A percentile compares a stretch with the other conserved stretches of the same genome.
Conservation (phyloP, 345 rosid species). For the Pistacia integerrima region DNA sequence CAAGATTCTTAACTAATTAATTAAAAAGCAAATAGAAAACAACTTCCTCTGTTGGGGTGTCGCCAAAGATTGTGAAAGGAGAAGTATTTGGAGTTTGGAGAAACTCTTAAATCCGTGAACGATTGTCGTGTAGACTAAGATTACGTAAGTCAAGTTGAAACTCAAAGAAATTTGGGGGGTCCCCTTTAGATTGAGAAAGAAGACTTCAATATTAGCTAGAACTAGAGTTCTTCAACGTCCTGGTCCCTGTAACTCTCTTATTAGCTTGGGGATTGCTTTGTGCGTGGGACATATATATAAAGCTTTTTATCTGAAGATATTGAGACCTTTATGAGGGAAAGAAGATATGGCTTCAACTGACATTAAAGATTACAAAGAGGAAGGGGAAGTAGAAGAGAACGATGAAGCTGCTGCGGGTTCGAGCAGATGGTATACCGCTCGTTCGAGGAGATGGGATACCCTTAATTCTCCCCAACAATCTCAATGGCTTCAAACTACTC, state of each 20-base stretch:
- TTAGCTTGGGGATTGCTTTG: not conserved
- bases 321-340: not conserved
- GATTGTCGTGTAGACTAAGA: not conserved
- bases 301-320: no score
- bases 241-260: not conserved
- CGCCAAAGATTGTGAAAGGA: not conserved
- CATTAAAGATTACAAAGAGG: no score
- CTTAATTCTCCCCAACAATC: conserved; percentile 41
- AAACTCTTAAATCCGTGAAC: not conserved
- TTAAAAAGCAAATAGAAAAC: not conserved
- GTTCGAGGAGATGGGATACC: conserved; percentile 45
- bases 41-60: not conserved
- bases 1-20: no score
- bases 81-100: not conserved
- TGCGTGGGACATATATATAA: no score
- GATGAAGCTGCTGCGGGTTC: no score
- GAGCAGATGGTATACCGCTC: not conserved
- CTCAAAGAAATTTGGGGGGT: conserved; percentile 8
- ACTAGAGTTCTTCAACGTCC: not conserved
- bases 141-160: conserved; percentile 11
- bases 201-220: not conserved
- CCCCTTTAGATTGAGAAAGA: not conserved
- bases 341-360: conserved; percentile 12
- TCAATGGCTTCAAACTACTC: conserved; percentile 52
- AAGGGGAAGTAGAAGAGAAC: not conserved